Percentiles rank a stretch among this genome's conserved stretches.
Evolutionary conservation across 2,329 filamentous ascomycete species (phyloP).

Genomic region (Talaromyces sp.): DNA sequence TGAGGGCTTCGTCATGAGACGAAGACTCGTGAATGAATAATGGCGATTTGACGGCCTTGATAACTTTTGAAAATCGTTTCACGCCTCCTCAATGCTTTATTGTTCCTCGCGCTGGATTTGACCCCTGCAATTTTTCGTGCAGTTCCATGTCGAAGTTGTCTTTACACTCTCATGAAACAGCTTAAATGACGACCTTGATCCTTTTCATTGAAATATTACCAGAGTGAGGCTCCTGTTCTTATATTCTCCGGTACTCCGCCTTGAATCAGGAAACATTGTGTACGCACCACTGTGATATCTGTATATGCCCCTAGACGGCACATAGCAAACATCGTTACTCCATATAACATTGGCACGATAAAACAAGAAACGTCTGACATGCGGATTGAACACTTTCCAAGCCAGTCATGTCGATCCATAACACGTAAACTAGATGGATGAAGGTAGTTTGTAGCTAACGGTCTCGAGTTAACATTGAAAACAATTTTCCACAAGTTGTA

Average conservation of each 20-base stretch:
- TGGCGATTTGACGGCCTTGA: no score
- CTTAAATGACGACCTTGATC: background rate
- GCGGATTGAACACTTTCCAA: background rate
- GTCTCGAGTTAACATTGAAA: background rate
- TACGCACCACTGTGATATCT: background rate
- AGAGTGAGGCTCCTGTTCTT: background rate
- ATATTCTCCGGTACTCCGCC: background rate
- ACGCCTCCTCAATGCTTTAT: background rate
- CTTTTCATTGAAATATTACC: background rate
- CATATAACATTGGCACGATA: background rate
- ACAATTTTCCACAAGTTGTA: background rate
- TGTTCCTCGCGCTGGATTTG: background rate
- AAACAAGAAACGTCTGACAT: background rate
- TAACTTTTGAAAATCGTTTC: background rate
- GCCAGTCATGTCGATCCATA: background rate
- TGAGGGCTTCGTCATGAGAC: background rate
- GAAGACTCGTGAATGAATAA: background rate
- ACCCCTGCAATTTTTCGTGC: background rate
- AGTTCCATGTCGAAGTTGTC: background rate
- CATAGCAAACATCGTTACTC: background rate
- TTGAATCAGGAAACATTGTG: background rate
- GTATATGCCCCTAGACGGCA: background rate
- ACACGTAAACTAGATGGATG: background rate
- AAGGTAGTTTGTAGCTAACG: background rate
- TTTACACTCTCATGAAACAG: background rate